phyloP scores from a whole-genome alignment of 495 filamentous ascomycete genomes.

The Thermochaetoides thermophila region DNA sequence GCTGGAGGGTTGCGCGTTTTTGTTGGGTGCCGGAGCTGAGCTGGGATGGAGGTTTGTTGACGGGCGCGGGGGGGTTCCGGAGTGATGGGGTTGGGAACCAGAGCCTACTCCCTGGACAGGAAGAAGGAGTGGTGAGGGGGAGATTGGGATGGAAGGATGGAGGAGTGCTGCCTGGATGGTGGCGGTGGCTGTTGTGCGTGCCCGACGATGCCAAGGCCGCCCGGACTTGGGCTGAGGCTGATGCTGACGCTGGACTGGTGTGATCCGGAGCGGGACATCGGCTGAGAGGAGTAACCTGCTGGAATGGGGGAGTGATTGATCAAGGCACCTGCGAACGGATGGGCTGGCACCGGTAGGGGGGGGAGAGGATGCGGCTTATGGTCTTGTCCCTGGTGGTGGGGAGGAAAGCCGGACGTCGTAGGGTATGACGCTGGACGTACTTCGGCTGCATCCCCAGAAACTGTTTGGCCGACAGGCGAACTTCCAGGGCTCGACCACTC shows the following conservation, averaged over 20 bases:
- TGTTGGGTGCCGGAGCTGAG: no score
- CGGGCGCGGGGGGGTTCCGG: no score
- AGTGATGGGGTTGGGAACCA: no score
- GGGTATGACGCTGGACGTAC: no score
- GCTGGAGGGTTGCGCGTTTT: no score
- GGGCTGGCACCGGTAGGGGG: slow-evolving; percentile 7
- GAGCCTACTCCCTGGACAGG: no score
- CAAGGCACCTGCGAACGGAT: slow-evolving; percentile 1
- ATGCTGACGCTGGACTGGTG: slow-evolving; percentile 6
- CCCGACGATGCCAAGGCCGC: neutral
- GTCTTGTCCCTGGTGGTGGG: slow-evolving; percentile 14
- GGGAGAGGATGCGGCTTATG: slow-evolving; percentile 9
- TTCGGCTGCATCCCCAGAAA: no score
- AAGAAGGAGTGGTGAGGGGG: no score
- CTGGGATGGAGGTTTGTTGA: no score
- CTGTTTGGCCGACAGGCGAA: neutral
- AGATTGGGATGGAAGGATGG: no score
- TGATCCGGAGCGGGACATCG: slow-evolving; percentile 35
- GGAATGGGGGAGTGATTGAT: no score
- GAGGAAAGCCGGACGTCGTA: slow-evolving; percentile 14
- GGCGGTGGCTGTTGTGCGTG: neutral
- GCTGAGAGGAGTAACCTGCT: slow-evolving; percentile 40
- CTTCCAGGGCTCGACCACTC: slow-evolving; percentile 3
- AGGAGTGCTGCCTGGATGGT: neutral
- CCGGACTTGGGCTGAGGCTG: neutral